A percentile compares a stretch with the other conserved stretches of the same genome.
These are phyloP conservation scores for Phytophthora pluvialis DNA, from an alignment of 352 stramenopile species.

Conservation along the genomic window DNA sequence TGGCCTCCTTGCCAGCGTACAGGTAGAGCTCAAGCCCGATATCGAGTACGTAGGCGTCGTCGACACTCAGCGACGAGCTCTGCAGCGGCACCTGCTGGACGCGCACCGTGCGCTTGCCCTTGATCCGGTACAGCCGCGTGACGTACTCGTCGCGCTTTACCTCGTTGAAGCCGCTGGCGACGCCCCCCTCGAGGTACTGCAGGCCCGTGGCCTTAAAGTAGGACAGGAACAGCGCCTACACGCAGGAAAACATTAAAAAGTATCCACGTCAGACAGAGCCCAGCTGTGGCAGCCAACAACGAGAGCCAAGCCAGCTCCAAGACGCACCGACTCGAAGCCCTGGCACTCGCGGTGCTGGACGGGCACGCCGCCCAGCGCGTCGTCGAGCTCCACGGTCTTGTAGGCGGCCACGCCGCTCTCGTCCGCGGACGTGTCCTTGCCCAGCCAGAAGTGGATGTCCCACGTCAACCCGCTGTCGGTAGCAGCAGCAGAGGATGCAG, in stretches of 20 bases:
- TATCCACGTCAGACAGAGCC: neutral
- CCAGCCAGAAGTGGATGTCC: constrained; percentile 98
- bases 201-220: constrained; percentile 94
- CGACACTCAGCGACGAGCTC: constrained; percentile 87
- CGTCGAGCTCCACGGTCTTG: constrained; percentile 97
- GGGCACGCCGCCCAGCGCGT: constrained; percentile 89
- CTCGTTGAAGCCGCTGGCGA: constrained; percentile 93
- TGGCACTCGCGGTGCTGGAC: constrained; percentile 94
- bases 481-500: neutral
- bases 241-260: constrained; percentile 5
- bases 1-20: constrained; percentile 77
- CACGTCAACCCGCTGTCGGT: constrained; percentile 64
- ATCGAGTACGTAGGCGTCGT: constrained; percentile 96
- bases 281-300: neutral
- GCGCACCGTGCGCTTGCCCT: constrained; percentile 89
- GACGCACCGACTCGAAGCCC: constrained; percentile 69
- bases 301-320: neutral
- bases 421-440: constrained; percentile 90
- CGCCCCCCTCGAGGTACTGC: constrained; percentile 92
- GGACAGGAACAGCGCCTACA: constrained; percentile 89
- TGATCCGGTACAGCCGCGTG: constrained; percentile 90
- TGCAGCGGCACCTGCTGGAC: constrained; percentile 87
- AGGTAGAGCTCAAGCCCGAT: constrained; percentile 92
- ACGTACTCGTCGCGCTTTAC: constrained; percentile 91
- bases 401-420: constrained; percentile 96